Percentiles rank a stretch among this genome's conserved stretches.
phyloP scores from a whole-genome alignment of 306 rosid species.

The Casuarina cunninghamiana region DNA sequence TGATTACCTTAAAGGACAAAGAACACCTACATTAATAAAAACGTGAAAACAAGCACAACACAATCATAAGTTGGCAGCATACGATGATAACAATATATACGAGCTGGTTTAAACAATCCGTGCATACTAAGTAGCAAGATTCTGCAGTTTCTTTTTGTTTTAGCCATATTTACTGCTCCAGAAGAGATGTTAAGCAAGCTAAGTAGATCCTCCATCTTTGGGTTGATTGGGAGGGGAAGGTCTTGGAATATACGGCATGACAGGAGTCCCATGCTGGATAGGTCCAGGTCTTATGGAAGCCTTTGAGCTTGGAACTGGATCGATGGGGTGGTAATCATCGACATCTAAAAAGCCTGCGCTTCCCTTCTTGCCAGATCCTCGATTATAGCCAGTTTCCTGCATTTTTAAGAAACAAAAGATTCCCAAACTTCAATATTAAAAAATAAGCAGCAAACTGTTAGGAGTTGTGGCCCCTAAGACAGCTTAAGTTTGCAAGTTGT shows the following conservation, averaged over 20 bases:
- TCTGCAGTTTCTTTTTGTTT: not conserved
- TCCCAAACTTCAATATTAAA: not conserved
- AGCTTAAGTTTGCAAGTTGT: not conserved
- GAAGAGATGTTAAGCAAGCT: not conserved
- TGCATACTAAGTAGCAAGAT: conserved; percentile 4
- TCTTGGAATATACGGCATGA: conserved; percentile 66
- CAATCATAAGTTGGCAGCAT: not conserved
- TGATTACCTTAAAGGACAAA: not conserved
- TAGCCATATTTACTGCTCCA: not conserved
- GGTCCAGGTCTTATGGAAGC: conserved; percentile 54
- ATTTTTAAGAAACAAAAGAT: conserved; percentile 25
- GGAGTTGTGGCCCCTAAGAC: not conserved
- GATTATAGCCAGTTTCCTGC: conserved; percentile 40
- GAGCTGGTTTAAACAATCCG: conserved; percentile 9
- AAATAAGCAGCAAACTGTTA: not conserved
- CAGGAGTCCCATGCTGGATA: conserved; percentile 74
- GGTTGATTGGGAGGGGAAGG: conserved; percentile 56
- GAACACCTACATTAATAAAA: not conserved
- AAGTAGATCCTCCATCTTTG: conserved; percentile 25
- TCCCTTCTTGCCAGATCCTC: conserved; percentile 9
- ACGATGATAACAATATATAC: not conserved
- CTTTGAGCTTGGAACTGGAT: conserved; percentile 63
- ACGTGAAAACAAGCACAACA: not conserved
- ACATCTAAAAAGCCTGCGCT: conserved; percentile 28
- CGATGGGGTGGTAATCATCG: conserved; percentile 62